A percentile compares a stretch with the other conserved stretches of the same genome.
Conservation (phyloP, 2,329 filamentous ascomycete genomes). For the Scedosporium aurantiacum region DNA sequence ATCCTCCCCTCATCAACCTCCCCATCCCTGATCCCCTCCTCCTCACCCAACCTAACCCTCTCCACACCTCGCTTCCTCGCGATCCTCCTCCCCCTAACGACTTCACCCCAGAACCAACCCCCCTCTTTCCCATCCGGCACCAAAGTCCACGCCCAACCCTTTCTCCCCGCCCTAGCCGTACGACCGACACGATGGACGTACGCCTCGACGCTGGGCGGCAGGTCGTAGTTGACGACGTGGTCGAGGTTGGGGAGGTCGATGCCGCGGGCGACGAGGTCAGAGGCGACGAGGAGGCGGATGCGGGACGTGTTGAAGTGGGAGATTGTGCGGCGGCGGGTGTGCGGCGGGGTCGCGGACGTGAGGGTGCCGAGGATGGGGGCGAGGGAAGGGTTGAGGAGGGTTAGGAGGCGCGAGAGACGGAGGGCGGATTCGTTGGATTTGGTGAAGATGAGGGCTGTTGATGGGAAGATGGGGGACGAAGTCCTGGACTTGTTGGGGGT, state of each 20-base stretch:
- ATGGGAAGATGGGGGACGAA: conserved; percentile 17
- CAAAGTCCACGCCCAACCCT: conserved; percentile 76
- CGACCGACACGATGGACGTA: conserved; percentile 91
- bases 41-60: conserved; percentile 30
- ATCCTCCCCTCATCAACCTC: conserved; percentile 37
- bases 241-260: conserved; percentile 70
- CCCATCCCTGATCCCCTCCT: conserved; percentile 13
- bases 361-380: conserved; percentile 53
- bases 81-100: conserved; percentile 49
- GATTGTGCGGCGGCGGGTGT: conserved; percentile 56
- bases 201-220: conserved; percentile 67
- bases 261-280: conserved; percentile 85
- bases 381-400: conserved; percentile 51
- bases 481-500: too few species aligned
- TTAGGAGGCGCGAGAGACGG: conserved; percentile 73
- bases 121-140: conserved; percentile 66
- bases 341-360: conserved; percentile 67
- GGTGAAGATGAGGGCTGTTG: conserved; percentile 68
- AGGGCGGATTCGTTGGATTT: conserved; percentile 80
- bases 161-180: conserved; percentile 69
- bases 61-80: conserved; percentile 33
- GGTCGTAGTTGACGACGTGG: conserved; percentile 89
- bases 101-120: conserved; percentile 83
- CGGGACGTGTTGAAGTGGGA: conserved; percentile 57
- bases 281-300: conserved; percentile 70